Evolutionary conservation across 2,329 filamentous ascomycete genomes (phyloP).

Genomic region (Trichoderma atroviride): DNA sequence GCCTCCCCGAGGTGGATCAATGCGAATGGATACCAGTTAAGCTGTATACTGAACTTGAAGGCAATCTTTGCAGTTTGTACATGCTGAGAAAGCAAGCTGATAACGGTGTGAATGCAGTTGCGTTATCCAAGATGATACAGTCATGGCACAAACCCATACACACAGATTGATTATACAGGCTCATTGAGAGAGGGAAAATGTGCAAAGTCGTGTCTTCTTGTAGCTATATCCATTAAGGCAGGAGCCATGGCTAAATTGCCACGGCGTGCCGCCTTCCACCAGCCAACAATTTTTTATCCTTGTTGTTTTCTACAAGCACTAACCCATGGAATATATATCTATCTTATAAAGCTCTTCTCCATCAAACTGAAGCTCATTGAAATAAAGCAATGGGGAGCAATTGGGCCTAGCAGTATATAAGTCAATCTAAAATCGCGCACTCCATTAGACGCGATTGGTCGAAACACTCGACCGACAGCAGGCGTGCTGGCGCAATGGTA

Average conservation of each 20-base stretch:
- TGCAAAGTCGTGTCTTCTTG: not conserved
- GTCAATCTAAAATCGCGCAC: slow-evolving; percentile 12
- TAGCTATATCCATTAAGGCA: not conserved
- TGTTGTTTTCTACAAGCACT: not conserved
- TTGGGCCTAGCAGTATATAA: not conserved
- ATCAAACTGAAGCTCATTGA: no score
- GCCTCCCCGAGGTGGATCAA: slow-evolving; percentile 7
- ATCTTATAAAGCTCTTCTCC: not conserved
- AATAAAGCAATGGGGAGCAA: no score
- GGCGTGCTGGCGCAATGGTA: slow-evolving; percentile 45
- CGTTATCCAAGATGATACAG: not conserved
- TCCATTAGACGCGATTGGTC: slow-evolving; percentile 18
- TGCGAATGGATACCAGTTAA: not conserved
- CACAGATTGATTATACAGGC: not conserved
- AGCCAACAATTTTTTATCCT: not conserved
- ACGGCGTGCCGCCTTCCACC: not conserved
- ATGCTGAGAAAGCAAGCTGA: not conserved
- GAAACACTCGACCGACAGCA: not conserved
- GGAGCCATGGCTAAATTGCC: not conserved
- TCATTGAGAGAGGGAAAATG: not conserved
- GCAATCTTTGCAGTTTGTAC: not conserved
- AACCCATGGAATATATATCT: not conserved
- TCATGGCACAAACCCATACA: not conserved
- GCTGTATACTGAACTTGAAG: not conserved
- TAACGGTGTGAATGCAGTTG: not conserved